These are phyloP conservation scores for Malus hybrid DNA, from an alignment of 331 rosid species.

Conservation along the genomic window DNA sequence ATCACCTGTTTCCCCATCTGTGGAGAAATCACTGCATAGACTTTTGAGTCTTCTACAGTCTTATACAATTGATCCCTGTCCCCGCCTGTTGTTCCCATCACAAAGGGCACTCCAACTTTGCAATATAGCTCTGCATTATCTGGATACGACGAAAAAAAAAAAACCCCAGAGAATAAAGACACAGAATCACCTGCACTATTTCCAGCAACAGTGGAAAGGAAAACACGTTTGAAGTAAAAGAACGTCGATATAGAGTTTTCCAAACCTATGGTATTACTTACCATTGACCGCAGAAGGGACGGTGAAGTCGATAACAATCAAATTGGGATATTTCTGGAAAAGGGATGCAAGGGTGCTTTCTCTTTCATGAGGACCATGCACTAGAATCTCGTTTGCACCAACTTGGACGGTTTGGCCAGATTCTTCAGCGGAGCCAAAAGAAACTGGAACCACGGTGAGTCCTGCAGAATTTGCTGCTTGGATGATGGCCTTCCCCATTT, in stretches of 20 bases:
- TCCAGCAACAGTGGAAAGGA: not conserved
- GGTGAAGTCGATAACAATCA: slow-evolving; percentile 87
- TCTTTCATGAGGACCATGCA: slow-evolving; percentile 72
- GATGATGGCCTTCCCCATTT: slow-evolving; percentile 88
- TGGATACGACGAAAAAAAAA: slow-evolving; percentile 22
- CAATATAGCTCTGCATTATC: slow-evolving; percentile 85
- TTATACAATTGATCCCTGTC: slow-evolving; percentile 30
- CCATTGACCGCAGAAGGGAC: slow-evolving; percentile 86
- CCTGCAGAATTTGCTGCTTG: slow-evolving; percentile 88
- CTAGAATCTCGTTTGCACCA: slow-evolving; percentile 54
- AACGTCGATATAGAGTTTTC: not conserved
- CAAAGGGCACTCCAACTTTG: slow-evolving; percentile 86
- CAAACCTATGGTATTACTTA: not conserved
- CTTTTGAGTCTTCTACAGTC: slow-evolving; percentile 59
- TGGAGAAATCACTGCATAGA: slow-evolving; percentile 86
- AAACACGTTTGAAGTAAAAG: not conserved
- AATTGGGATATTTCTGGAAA: slow-evolving; percentile 50
- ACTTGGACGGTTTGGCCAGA: slow-evolving; percentile 54
- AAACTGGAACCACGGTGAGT: slow-evolving; percentile 64
- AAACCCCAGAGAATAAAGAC: not conserved
- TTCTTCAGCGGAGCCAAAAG: slow-evolving; percentile 67
- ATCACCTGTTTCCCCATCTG: slow-evolving; percentile 96
- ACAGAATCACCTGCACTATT: not conserved
- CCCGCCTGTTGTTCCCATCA: slow-evolving; percentile 66
- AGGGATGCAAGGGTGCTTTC: slow-evolving; percentile 15